phyloP scores from a whole-genome alignment of 345 rosid species.

The Hypericum androsaemum region DNA sequence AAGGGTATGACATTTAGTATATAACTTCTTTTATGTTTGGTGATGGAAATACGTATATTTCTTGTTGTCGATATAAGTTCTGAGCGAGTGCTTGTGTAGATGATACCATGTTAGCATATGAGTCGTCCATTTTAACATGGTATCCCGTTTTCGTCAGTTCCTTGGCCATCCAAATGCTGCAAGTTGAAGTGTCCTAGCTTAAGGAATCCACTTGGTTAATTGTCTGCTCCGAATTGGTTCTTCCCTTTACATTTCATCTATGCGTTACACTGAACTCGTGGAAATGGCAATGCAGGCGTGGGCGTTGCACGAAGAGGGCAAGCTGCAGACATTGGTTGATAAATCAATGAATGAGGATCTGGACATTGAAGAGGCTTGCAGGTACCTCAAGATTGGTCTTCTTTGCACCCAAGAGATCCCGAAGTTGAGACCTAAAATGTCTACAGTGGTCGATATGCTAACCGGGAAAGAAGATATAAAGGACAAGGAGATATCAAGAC shows the following conservation, averaged over 20 bases:
- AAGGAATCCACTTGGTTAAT: too few species aligned
- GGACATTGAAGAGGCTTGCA: conserved; percentile 32
- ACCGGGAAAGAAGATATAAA: conserved; percentile 28
- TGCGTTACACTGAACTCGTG: too few species aligned
- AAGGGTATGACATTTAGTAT: conserved; percentile 30
- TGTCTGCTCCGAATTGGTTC: too few species aligned
- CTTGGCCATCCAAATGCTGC: too few species aligned
- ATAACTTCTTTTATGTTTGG: background rate
- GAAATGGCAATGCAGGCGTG: conserved; percentile 35
- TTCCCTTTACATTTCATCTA: too few species aligned
- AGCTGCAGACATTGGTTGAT: conserved; percentile 32
- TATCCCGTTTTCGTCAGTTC: too few species aligned
- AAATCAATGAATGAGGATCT: conserved; percentile 23
- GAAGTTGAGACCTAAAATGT: conserved; percentile 47
- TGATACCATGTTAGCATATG: too few species aligned
- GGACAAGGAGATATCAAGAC: conserved; percentile 30
- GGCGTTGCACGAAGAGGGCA: conserved; percentile 23
- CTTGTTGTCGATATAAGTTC: too few species aligned
- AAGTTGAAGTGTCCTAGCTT: too few species aligned
- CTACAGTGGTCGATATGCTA: conserved; percentile 39
- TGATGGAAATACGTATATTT: too few species aligned
- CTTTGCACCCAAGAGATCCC: conserved; percentile 62
- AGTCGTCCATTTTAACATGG: too few species aligned
- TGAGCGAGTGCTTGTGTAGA: too few species aligned
- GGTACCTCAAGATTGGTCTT: conserved; percentile 43